Evolutionary conservation across 208 protist genomes (phyloP).

Genomic region (Phytomonas sp.): DNA sequence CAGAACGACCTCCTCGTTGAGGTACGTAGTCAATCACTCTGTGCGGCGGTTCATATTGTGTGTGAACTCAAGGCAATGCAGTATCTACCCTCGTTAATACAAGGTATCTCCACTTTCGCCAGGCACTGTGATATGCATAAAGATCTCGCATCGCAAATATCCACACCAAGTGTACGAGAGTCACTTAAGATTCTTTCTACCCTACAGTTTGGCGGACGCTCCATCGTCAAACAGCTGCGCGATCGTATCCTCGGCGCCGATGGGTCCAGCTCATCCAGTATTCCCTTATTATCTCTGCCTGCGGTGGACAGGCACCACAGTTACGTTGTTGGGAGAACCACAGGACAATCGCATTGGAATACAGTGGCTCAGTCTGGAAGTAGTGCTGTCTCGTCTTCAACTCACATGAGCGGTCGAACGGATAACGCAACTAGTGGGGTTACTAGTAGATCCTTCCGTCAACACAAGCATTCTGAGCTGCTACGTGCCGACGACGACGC

Average conservation of each 20-base stretch:
- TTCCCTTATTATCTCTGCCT: slow-evolving; percentile 9
- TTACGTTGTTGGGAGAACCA: slow-evolving; percentile 14
- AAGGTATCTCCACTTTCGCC: slow-evolving; percentile 72
- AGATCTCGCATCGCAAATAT: slow-evolving; percentile 71
- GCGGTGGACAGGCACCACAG: slow-evolving; percentile 12
- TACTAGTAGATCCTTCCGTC: neutral
- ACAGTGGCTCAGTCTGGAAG: neutral
- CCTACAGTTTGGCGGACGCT: slow-evolving; percentile 52
- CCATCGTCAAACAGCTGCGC: slow-evolving; percentile 57
- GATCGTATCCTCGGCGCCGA: slow-evolving; percentile 46
- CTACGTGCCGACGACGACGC: neutral
- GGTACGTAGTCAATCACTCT: slow-evolving; percentile 76
- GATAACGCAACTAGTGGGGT: neutral
- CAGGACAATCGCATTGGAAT: neutral
- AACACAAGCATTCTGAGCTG: slow-evolving; percentile 11
- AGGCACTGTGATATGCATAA: slow-evolving; percentile 81
- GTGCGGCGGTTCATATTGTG: slow-evolving; percentile 79
- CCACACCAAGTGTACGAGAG: slow-evolving; percentile 62
- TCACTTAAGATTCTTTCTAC: slow-evolving; percentile 72
- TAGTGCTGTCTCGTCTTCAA: neutral
- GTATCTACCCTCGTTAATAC: slow-evolving; percentile 72
- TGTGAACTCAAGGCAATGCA: slow-evolving; percentile 84
- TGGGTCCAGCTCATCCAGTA: slow-evolving; percentile 18
- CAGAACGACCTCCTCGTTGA: slow-evolving; percentile 81
- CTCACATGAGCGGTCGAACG: neutral